These are phyloP conservation scores for Geotrichum klebahnii DNA, from an alignment of 1,139 yeast species.

Conservation along the genomic window DNA sequence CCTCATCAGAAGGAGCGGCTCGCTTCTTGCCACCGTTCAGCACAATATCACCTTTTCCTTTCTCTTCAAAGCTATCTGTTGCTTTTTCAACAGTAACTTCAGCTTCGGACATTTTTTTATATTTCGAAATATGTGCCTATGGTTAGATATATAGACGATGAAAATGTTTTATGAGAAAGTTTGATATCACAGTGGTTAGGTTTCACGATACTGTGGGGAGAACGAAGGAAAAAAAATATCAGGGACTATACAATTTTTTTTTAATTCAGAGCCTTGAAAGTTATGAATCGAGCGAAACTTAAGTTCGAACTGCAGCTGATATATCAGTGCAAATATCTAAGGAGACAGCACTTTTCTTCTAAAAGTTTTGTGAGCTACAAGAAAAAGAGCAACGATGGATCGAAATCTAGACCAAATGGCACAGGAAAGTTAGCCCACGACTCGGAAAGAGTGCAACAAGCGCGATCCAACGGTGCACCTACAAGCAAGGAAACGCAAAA, in stretches of 20 bases:
- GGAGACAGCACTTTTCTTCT: no score
- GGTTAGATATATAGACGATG: background rate
- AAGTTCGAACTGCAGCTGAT: no score
- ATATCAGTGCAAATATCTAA: no score
- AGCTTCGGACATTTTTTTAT: no score
- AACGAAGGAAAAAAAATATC: background rate
- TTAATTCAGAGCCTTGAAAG: no score
- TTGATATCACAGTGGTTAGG: background rate
- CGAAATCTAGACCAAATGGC: constrained; percentile 19
- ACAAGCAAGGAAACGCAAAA: constrained; percentile 39
- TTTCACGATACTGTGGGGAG: background rate
- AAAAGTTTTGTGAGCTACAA: no score
- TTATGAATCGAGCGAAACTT: no score
- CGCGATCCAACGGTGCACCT: constrained; percentile 34
- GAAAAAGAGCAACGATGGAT: no score
- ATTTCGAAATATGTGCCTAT: background rate
- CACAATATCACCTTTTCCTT: background rate
- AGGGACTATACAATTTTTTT: no score
- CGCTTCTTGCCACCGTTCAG: background rate
- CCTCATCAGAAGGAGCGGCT: background rate
- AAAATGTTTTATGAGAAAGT: background rate
- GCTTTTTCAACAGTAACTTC: background rate
- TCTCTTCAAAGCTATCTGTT: background rate
- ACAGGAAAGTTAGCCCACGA: background rate
- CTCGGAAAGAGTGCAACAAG: background rate